Percentiles rank a stretch among this genome's conserved stretches.
Evolutionary conservation across 257 asterid species (phyloP).

Genomic region (Gardenia jasminoides): DNA sequence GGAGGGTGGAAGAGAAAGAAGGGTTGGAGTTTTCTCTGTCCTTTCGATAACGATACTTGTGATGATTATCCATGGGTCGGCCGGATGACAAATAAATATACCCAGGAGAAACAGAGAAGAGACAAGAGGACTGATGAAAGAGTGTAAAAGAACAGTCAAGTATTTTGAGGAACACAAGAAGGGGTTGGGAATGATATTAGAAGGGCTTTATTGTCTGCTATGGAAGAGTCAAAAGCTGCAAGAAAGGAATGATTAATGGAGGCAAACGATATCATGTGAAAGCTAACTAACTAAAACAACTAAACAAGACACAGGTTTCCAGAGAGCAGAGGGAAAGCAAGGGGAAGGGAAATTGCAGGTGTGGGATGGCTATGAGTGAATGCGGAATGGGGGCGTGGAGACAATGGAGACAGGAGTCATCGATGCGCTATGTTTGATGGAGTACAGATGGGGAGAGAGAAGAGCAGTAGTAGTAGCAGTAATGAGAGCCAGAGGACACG

Average conservation of each 20-base stretch:
- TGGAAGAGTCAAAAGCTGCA: constrained; percentile 55
- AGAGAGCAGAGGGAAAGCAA: not conserved
- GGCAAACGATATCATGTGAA: constrained; percentile 31
- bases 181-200: constrained; percentile 29
- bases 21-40: constrained; percentile 34
- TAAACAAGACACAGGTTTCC: not conserved
- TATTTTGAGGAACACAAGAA: constrained; percentile 17
- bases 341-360: not conserved
- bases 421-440: constrained; percentile 30
- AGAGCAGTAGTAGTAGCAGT: no score
- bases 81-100: not conserved
- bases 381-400: constrained; percentile 21
- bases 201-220: constrained; percentile 47
- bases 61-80: constrained; percentile 5
- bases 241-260: constrained; percentile 24
- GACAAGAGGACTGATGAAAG: not conserved
- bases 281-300: not conserved
- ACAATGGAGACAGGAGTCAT: constrained; percentile 55
- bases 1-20: constrained; percentile 74
- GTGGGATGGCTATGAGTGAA: constrained; percentile 21
- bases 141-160: not conserved
- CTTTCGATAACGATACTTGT: constrained; percentile 27
- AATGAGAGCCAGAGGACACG: constrained; percentile 35
- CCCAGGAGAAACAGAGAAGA: not conserved
- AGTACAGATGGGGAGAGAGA: constrained; percentile 17